These are phyloP conservation scores for Kalaharituber pfeilii DNA, from an alignment of 2,329 filamentous ascomycete species.

Conservation along the genomic window DNA sequence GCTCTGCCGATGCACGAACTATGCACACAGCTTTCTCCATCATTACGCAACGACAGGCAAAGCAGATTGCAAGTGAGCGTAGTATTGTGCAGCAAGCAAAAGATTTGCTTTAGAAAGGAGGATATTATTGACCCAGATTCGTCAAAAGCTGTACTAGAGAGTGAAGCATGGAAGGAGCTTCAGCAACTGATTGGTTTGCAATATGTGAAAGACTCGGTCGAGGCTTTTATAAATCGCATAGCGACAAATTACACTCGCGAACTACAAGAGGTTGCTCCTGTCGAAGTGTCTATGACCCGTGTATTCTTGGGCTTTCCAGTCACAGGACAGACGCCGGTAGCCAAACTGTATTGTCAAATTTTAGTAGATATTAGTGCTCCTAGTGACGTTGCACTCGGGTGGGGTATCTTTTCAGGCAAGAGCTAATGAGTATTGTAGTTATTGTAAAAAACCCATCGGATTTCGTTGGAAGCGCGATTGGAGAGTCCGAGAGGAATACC, in stretches of 20 bases:
- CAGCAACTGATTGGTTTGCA: constrained; percentile 41
- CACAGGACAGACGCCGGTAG: constrained; percentile 59
- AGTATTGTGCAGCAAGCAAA: constrained; percentile 31
- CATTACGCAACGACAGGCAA: constrained; percentile 42
- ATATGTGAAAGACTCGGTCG: constrained; percentile 45
- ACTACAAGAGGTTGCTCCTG: constrained; percentile 39
- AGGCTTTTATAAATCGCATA: constrained; percentile 41
- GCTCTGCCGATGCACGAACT: constrained; percentile 56
- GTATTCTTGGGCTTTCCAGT: constrained; percentile 56
- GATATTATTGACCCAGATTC: constrained; percentile 57
- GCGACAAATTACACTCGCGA: constrained; percentile 49
- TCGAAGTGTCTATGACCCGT: constrained; percentile 47
- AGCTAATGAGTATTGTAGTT: constrained; percentile 29
- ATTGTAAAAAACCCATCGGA: constrained; percentile 55
- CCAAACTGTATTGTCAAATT: constrained; percentile 52
- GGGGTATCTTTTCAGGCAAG: constrained; percentile 29
- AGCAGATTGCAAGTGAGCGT: constrained; percentile 36
- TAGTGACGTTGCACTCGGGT: constrained; percentile 50
- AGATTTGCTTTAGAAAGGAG: constrained; percentile 44
- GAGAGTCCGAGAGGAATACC: constrained; percentile 51
- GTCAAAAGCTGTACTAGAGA: constrained; percentile 34
- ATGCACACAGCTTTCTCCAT: constrained; percentile 43
- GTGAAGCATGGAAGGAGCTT: constrained; percentile 40
- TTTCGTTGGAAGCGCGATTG: constrained; percentile 46
- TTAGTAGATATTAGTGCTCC: constrained; percentile 49